Evolutionary conservation across 2,329 filamentous ascomycete species (phyloP), one percentile per base, ranked within the genome.

Genomic region (Davidsoniella virescens): DNA sequence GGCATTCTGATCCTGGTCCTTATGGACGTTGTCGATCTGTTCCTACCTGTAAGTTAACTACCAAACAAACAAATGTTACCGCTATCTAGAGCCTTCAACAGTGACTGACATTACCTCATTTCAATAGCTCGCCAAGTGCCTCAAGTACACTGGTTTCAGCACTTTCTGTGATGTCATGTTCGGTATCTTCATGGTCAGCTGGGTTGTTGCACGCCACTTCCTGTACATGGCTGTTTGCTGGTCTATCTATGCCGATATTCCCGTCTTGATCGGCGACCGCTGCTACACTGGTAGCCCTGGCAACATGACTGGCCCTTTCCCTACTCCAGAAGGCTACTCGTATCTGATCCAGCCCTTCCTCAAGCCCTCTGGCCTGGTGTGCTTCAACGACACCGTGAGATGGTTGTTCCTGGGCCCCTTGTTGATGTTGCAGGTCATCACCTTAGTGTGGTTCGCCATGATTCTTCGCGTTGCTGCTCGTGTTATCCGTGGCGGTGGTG

Each of bases 21-120:
- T 56, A 95, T 96, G 87, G 92, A 98, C 60, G 73, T 94, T 48
- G 86, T 93, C 44, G 92, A 96, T 61, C 73, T 94, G 47, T 73
- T 94, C 54, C 73, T 98, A 39, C 84, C 90, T 42, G 86, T 94
- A 70, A 63, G 82, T 54, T 12, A 4, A 20, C 20, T 20, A 29
- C 48, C 42, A 4, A 17, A 8, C 26, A 33, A 33, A 5, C 26
- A 33, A 33, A 33, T 33, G 26, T 12, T 33, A 3, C 3, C 10
- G 26, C 26, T 33, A 42, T 48, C 5, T 39, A 41, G 14, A 4
- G 47, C 37, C 41, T 20, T 5, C n/a, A 42, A 42, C 29, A 37
- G 38, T 39, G 20, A 51, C 44, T 58, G 49, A 60, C 53, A 5
- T 29, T 33, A 7, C 8, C 45, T n/a, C 37, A 7, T 42, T 8